A percentile compares a stretch with the other conserved stretches of the same genome.
Conservation (phyloP, 306 rosid genomes). For the Astragalus glycyphyllos region DNA sequence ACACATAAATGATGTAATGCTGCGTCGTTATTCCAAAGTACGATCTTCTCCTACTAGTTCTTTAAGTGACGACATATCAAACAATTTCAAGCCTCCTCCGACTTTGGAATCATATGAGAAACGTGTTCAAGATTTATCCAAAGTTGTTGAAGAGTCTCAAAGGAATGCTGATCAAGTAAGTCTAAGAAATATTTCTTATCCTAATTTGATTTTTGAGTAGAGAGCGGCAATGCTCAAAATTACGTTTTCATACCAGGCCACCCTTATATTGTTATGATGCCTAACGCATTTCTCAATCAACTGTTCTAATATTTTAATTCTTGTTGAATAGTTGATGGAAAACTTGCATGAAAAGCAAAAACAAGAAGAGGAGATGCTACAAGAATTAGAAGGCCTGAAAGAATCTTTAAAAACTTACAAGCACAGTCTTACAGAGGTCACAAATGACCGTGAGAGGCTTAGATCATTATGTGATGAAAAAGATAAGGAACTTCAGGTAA, state of each 20-base stretch:
- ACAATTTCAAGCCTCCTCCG: constrained; percentile 56
- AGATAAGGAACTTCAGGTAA: constrained; percentile 81
- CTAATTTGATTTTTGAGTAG: constrained; percentile 1
- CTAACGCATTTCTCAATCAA: constrained; percentile 11
- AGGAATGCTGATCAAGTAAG: constrained; percentile 77
- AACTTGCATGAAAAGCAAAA: constrained; percentile 70
- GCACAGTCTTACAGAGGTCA: constrained; percentile 62
- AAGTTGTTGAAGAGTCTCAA: constrained; percentile 83
- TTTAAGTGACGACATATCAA: constrained; percentile 61
- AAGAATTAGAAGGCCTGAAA: constrained; percentile 74
- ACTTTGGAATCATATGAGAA: constrained; percentile 64
- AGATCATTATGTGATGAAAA: constrained; percentile 64
- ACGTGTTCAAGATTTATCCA: constrained; percentile 76
- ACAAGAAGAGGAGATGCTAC: constrained; percentile 62
- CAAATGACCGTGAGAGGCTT: constrained; percentile 60
- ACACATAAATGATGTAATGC: constrained; percentile 93
- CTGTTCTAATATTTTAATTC: constrained; percentile 35
- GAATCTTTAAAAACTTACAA: constrained; percentile 64
- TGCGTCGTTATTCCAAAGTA: constrained; percentile 87
- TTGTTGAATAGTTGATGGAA: constrained; percentile 63
- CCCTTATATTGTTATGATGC: constrained; percentile 13
- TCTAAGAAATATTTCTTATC: constrained; percentile 29
- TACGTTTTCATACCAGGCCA: background rate
- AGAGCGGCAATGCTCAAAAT: background rate
- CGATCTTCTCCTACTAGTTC: constrained; percentile 61